Conservation (phyloP, 2,329 filamentous ascomycete genomes). For the Aspergillus flavus region DNA sequence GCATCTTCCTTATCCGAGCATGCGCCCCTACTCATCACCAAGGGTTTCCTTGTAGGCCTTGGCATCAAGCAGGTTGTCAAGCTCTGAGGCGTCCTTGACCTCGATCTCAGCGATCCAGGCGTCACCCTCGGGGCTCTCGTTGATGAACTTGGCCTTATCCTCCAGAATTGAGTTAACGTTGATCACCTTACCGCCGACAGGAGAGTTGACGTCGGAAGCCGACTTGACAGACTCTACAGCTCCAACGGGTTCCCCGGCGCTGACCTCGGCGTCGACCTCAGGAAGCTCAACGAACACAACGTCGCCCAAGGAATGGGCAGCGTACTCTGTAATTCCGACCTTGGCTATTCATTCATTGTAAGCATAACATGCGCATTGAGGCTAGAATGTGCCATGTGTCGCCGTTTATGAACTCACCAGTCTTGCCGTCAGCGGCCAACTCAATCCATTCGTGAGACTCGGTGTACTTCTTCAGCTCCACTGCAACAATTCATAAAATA, state of each 20-base stretch:
- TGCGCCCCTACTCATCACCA: constrained; percentile 53
- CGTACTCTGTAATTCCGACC: constrained; percentile 87
- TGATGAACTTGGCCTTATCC: constrained; percentile 84
- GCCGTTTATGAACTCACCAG: constrained; percentile 51
- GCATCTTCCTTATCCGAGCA: background rate
- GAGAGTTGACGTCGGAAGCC: constrained; percentile 94
- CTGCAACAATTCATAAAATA: constrained; percentile 30
- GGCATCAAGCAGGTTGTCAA: constrained; percentile 75
- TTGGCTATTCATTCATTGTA: constrained; percentile 50
- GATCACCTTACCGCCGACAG: constrained; percentile 74
- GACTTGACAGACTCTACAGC: constrained; percentile 98
- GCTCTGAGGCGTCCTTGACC: constrained; percentile 69
- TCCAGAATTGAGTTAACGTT: constrained; percentile 75
- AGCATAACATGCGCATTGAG: background rate
- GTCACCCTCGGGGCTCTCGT: constrained; percentile 84
- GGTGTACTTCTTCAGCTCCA: constrained; percentile 76
- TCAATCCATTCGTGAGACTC: constrained; percentile 99
- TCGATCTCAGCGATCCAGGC: constrained; percentile 93
- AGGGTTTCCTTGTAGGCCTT: constrained; percentile 74
- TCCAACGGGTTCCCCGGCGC: constrained; percentile 80
- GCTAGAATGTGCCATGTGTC: background rate
- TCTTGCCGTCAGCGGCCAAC: constrained; percentile 77
- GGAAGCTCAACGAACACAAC: constrained; percentile 98
- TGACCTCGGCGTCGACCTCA: constrained; percentile 66
- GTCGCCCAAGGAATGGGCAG: constrained; percentile 88